Evolutionary conservation across 2,329 filamentous ascomycete species (phyloP).

Genomic region (Epichloe uncinata): DNA sequence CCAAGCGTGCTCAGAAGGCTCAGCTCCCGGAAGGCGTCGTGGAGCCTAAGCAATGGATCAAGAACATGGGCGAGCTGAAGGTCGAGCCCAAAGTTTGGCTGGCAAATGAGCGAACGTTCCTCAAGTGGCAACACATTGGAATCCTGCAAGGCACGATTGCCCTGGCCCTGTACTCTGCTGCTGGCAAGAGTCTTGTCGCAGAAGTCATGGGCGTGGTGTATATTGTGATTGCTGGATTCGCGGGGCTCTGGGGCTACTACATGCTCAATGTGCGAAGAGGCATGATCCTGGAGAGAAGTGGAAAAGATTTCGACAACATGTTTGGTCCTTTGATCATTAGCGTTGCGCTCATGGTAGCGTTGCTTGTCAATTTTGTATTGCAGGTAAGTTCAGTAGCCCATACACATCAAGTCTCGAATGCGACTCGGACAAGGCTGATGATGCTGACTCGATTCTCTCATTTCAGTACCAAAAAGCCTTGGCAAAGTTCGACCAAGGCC

Average conservation of each 20-base stretch:
- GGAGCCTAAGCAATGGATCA: conserved; percentile 78
- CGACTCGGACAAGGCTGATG: no score
- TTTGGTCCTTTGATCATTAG: conserved; percentile 76
- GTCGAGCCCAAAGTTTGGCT: conserved; percentile 98
- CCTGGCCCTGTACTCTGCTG: conserved; percentile 78
- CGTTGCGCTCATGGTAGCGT: conserved; percentile 59
- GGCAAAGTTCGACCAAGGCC: conserved; percentile 14
- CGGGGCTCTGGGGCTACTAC: conserved; percentile 74
- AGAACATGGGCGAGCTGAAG: conserved; percentile 81
- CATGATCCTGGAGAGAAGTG: conserved; percentile 76
- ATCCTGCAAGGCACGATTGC: conserved; percentile 76
- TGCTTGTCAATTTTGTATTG: conserved; percentile 80
- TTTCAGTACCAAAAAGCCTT: conserved; percentile 21
- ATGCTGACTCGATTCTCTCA: neutral
- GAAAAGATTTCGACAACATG: conserved; percentile 85
- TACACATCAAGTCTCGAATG: no score
- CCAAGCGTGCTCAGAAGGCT: conserved; percentile 35
- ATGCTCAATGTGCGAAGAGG: conserved; percentile 63
- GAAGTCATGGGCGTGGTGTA: conserved; percentile 72
- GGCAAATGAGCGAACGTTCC: conserved; percentile 93
- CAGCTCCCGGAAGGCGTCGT: conserved; percentile 75
- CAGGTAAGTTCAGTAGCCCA: conserved; percentile 43
- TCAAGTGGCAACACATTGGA: conserved; percentile 96
- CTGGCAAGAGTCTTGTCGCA: conserved; percentile 65
- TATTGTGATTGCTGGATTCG: conserved; percentile 67